Evolutionary conservation across 2,329 filamentous ascomycete species (phyloP).

Genomic region (Xenoacremonium recifei): DNA sequence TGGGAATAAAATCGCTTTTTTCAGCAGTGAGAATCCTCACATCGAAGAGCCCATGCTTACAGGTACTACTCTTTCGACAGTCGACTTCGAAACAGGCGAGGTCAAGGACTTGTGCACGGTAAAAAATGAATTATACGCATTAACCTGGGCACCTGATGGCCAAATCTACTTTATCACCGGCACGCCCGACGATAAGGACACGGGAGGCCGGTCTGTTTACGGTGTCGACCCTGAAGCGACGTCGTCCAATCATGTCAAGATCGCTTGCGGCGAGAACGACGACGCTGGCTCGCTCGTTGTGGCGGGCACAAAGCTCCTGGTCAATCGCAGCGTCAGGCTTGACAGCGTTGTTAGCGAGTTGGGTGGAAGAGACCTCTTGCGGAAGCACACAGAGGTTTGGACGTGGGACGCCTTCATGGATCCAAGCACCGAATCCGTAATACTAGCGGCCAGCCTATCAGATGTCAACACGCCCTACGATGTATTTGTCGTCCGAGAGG

Average conservation of each 20-base stretch:
- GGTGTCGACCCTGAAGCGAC: slow-evolving; percentile 3
- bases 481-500: no score
- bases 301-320: slow-evolving; percentile 5
- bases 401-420: slow-evolving; percentile 12
- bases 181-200: slow-evolving; percentile 3
- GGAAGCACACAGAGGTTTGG: slow-evolving; percentile 6
- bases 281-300: slow-evolving; percentile 11
- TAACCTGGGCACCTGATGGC: slow-evolving; percentile 14
- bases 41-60: no score
- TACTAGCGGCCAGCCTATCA: slow-evolving; percentile 19
- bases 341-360: slow-evolving; percentile 10
- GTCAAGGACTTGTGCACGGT: slow-evolving; percentile 8
- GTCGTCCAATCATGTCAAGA: neutral
- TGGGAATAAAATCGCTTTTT: slow-evolving; percentile 17
- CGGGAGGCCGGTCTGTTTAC: slow-evolving; percentile 12
- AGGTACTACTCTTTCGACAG: no score
- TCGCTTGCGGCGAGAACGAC: slow-evolving; percentile 13
- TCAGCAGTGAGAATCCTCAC: no score
- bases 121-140: slow-evolving; percentile 3
- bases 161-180: slow-evolving; percentile 16
- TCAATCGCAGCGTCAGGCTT: slow-evolving; percentile 5
- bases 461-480: no score
- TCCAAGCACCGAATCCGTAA: neutral
- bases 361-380: slow-evolving; percentile 8
- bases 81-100: slow-evolving; percentile 7